Evolutionary conservation across 768 basidiomycete genomes (phyloP).

Genomic region (Tricholoma flavovirens): DNA sequence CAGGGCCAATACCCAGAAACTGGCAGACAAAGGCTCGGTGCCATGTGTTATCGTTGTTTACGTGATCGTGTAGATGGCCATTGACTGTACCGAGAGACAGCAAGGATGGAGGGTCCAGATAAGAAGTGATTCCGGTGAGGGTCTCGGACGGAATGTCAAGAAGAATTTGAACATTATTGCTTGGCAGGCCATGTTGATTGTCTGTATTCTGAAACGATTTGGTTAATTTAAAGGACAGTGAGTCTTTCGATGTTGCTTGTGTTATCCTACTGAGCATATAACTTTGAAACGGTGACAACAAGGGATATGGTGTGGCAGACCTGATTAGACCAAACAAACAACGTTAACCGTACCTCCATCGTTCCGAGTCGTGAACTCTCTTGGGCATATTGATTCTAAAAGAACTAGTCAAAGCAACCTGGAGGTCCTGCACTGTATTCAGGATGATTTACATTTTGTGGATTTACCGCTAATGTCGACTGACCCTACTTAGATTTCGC

Average conservation of each 20-base stretch:
- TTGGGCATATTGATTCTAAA: too few relatives aligned
- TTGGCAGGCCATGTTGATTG: conserved; percentile 46
- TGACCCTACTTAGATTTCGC: too few relatives aligned
- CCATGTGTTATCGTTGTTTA: conserved; percentile 80
- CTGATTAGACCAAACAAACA: too few relatives aligned
- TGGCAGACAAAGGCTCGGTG: conserved; percentile 65
- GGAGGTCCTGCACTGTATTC: too few relatives aligned
- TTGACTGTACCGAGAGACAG: conserved; percentile 51
- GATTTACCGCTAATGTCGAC: too few relatives aligned
- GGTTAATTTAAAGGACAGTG: conserved; percentile 24
- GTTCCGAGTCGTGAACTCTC: too few relatives aligned
- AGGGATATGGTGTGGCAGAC: conserved; percentile 13
- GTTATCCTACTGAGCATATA: conserved; percentile 66
- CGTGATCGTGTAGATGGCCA: conserved; percentile 50
- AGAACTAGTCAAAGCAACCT: too few relatives aligned
- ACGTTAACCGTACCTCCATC: too few relatives aligned
- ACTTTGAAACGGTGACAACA: conserved; percentile 18
- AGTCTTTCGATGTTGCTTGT: conserved; percentile 35
- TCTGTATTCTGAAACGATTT: conserved; percentile 22
- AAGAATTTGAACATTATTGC: conserved; percentile 25
- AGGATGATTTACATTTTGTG: too few relatives aligned
- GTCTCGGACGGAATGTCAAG: conserved; percentile 63
- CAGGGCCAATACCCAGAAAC: conserved; percentile 62
- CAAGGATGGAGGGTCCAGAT: conserved; percentile 61
- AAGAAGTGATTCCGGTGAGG: conserved; percentile 70